Evolutionary conservation across 306 rosid genomes (phyloP).

Genomic region (Trifolium dubium): DNA sequence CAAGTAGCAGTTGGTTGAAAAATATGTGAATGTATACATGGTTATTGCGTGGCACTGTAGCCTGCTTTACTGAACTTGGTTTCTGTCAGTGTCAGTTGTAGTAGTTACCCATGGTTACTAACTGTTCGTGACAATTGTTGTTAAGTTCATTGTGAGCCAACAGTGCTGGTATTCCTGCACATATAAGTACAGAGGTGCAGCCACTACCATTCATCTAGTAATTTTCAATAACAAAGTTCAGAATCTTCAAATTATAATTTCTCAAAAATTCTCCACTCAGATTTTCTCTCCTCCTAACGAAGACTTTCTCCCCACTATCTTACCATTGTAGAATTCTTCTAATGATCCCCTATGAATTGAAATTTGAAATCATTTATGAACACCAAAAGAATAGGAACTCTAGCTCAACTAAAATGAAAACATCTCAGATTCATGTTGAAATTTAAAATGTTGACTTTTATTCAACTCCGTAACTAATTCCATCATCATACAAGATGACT

Average conservation of each 20-base stretch:
- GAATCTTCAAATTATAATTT: neutral
- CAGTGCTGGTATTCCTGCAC: neutral
- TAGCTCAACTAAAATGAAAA: slow-evolving; percentile 11
- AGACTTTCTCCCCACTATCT: neutral
- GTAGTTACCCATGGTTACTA: neutral
- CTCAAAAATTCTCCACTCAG: neutral
- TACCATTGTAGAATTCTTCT: neutral
- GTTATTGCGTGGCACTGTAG: neutral
- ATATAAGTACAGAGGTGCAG: neutral
- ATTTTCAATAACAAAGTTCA: neutral
- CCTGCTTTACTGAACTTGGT: neutral
- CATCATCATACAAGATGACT: slow-evolving; percentile 17
- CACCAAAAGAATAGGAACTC: slow-evolving; percentile 11
- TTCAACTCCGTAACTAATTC: slow-evolving; percentile 4
- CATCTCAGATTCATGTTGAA: slow-evolving; percentile 20
- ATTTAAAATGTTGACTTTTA: slow-evolving; percentile 13
- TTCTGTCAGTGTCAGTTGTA: neutral
- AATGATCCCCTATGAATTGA: neutral
- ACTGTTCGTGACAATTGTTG: neutral
- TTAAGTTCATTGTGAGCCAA: neutral
- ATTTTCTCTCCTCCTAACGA: neutral
- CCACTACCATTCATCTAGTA: neutral
- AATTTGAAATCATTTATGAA: neutral
- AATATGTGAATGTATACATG: slow-evolving; percentile 8
- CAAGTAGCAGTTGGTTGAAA: slow-evolving; percentile 10